A percentile compares a stretch with the other conserved stretches of the same genome.
phyloP scores from a whole-genome alignment of 1,139 yeast genomes.

The Kodamaea suecica region DNA sequence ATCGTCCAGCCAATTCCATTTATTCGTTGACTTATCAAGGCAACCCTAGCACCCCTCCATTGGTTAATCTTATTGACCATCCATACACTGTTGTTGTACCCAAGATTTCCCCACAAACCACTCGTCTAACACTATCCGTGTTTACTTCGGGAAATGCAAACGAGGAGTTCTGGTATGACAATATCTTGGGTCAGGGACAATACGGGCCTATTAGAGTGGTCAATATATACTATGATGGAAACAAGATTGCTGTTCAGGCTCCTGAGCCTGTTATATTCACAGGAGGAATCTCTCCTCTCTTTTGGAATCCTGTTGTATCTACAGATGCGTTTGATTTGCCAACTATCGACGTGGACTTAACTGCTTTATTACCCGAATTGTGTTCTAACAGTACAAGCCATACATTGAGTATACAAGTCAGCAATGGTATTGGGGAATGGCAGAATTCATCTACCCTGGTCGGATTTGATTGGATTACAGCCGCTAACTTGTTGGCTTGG shows the following conservation, averaged over 20 bases:
- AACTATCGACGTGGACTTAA: slow-evolving; percentile 61
- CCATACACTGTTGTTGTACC: slow-evolving; percentile 40
- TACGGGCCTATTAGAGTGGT: slow-evolving; percentile 64
- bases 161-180: slow-evolving; percentile 84
- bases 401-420: slow-evolving; percentile 41
- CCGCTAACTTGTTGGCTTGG: slow-evolving; percentile 46
- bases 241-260: slow-evolving; percentile 46
- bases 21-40: slow-evolving; percentile 27
- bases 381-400: slow-evolving; percentile 8
- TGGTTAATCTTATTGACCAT: slow-evolving; percentile 38
- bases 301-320: slow-evolving; percentile 79
- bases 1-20: slow-evolving; percentile 32
- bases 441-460: slow-evolving; percentile 11
- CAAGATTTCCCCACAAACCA: slow-evolving; percentile 44
- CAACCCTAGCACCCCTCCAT: slow-evolving; percentile 22
- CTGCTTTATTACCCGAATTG: slow-evolving; percentile 63
- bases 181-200: slow-evolving; percentile 50
- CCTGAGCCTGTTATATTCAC: slow-evolving; percentile 65
- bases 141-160: slow-evolving; percentile 73
- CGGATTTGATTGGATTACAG: slow-evolving; percentile 15
- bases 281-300: slow-evolving; percentile 74
- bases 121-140: slow-evolving; percentile 55
- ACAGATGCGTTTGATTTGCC: slow-evolving; percentile 70
- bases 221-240: slow-evolving; percentile 49
- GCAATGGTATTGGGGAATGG: slow-evolving; percentile 54